Percentiles rank a stretch among this genome's conserved stretches.
Evolutionary conservation across 306 rosid genomes (phyloP).

Genomic region (Vicia villosa): DNA sequence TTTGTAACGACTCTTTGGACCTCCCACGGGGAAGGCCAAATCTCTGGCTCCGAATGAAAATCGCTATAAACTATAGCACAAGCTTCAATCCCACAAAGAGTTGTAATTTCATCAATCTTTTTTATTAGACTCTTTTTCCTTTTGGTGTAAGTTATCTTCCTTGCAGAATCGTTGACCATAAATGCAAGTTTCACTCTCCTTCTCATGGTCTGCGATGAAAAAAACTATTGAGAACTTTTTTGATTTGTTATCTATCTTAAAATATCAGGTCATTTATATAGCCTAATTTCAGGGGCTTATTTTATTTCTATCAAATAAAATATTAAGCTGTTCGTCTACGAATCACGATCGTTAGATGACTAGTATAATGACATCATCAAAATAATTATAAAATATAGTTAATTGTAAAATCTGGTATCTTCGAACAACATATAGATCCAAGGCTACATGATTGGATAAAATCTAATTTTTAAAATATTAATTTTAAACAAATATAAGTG

Average conservation of each 20-base stretch:
- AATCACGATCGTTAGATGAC: not conserved
- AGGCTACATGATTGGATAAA: too few species aligned
- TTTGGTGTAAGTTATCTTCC: constrained; percentile 34
- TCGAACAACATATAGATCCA: too few species aligned
- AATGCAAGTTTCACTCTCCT: constrained; percentile 36
- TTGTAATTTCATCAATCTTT: constrained; percentile 27
- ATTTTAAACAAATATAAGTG: too few species aligned
- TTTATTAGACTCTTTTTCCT: constrained; percentile 31
- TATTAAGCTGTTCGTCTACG: fast-evolving
- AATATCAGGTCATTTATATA: not conserved
- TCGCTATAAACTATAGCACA: constrained; percentile 29
- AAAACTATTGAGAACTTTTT: not conserved
- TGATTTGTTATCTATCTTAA: not conserved
- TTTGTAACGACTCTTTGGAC: too few species aligned
- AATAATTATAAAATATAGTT: not conserved
- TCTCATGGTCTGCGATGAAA: constrained; percentile 3
- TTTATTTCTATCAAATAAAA: not conserved
- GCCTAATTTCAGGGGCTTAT: too few species aligned
- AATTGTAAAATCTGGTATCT: not conserved
- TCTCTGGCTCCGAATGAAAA: too few species aligned
- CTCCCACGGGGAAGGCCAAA: too few species aligned
- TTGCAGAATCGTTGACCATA: constrained; percentile 10
- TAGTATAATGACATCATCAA: not conserved
- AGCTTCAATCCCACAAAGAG: constrained; percentile 32
- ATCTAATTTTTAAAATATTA: too few species aligned